Evolutionary conservation across 139 green algal species (phyloP), one percentile per base, ranked within the genome.

Genomic region (Micractinium conductrix): DNA sequence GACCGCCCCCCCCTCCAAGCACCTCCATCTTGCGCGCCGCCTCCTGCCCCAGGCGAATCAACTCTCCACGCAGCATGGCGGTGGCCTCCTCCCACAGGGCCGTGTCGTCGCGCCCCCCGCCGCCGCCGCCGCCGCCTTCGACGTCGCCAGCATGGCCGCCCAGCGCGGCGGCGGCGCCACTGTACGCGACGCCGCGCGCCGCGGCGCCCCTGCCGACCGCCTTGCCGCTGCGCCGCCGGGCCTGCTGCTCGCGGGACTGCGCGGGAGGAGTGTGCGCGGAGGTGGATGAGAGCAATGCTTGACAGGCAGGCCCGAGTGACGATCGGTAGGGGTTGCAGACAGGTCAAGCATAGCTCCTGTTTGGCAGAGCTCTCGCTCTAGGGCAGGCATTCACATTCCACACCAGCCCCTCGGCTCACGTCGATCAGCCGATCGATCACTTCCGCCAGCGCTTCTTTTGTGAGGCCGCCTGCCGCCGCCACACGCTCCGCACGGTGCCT

Each of bases 11-110:
- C 37, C 70, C 44, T 42, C 26, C 44, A 7, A 44, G 2, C 79
- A 75, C 79, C 68, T 85, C 80, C 80, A 83, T 78, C 35, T 79
- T 85, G 30, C 35, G 35, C 17, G 50, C 60, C 30, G 79, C 65
- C 69, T 87, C 80, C 67, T 48, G 65, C 7, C 81, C 80, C 45
- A 89, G 63, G 19, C 82, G 48, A 3, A 84, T 78, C 62, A 89
- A 68, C 74, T 89, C 86, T 19, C 45, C 80, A 42, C 71, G 79
- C 30, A 89, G 80, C 80, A 85, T 84, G 24, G 72, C 35, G 3
- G 74, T 87, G 1, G 81, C 81, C 26, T 87, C 80, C 71, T 89
- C 82, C 33, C 81, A 87, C 53, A 89, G 73, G 26, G 50, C 81
- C 0, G 38, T 58, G 74, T 89, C 86, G 38, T 79, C 58, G 0